These are phyloP conservation scores for Sanguinoderma infundibulare DNA, from an alignment of 1,284 basidiomycete species.

Conservation along the genomic window DNA sequence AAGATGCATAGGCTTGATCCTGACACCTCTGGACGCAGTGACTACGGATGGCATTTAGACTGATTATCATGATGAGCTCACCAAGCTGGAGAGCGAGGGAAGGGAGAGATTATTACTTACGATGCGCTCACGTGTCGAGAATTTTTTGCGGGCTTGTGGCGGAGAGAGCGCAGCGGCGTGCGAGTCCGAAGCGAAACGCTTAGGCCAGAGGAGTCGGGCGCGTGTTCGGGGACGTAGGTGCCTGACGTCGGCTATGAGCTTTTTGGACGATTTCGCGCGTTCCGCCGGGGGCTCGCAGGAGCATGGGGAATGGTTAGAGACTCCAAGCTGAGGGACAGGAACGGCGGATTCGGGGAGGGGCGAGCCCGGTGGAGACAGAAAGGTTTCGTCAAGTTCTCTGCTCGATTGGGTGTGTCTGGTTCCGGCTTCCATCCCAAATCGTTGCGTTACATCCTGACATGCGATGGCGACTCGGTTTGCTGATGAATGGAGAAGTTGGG, in stretches of 20 bases:
- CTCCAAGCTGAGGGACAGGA: background rate
- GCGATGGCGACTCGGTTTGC: slow-evolving; percentile 15
- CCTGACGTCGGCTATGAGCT: background rate
- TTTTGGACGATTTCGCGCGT: background rate
- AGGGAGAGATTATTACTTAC: background rate
- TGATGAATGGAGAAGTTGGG: slow-evolving; percentile 9
- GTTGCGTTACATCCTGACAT: slow-evolving; percentile 19
- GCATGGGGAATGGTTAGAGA: background rate
- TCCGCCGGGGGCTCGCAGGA: background rate
- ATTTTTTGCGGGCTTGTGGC: background rate
- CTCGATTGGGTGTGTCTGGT: background rate
- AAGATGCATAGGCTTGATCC: slow-evolving; percentile 9
- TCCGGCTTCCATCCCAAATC: slow-evolving; percentile 3
- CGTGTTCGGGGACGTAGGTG: background rate
- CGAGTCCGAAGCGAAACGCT: too few relatives aligned
- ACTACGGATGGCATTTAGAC: slow-evolving; percentile 8
- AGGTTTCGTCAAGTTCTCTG: background rate
- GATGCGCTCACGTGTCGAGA: too few relatives aligned
- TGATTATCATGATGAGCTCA: slow-evolving; percentile 27
- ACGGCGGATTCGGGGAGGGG: background rate
- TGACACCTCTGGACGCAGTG: background rate
- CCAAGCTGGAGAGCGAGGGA: slow-evolving; percentile 17
- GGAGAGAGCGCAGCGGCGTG: background rate
- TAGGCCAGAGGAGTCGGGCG: background rate
- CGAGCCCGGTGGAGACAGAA: background rate